Evolutionary conservation across 495 filamentous ascomycete species (phyloP).

Genomic region (Talaromyces wortmannii): DNA sequence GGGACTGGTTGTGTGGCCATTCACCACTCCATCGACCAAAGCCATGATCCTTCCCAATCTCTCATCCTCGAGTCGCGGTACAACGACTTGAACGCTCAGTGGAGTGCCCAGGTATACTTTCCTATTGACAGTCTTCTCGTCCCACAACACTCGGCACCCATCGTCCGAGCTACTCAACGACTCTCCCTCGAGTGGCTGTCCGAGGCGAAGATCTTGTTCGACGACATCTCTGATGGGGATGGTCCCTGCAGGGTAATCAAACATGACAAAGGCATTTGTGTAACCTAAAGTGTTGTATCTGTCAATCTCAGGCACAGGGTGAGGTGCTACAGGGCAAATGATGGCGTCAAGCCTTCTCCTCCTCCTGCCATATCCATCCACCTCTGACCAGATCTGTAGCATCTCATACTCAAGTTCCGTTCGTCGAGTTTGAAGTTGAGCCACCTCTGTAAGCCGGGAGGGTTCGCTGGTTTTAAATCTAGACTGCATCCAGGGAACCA

Average conservation of each 20-base stretch:
- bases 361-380: background rate
- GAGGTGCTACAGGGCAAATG: constrained; percentile 49
- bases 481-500: too few species aligned
- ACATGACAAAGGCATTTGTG: constrained; percentile 51
- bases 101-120: constrained; percentile 48
- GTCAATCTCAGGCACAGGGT: constrained; percentile 57
- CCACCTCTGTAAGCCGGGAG: too few species aligned
- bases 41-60: constrained; percentile 49
- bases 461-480: too few species aligned
- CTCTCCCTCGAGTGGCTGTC: constrained; percentile 31
- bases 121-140: constrained; percentile 35
- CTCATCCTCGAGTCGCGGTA: constrained; percentile 51
- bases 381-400: constrained; percentile 48
- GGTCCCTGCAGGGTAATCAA: constrained; percentile 56
- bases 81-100: constrained; percentile 54
- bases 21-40: constrained; percentile 36
- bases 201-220: constrained; percentile 41
- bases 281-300: constrained; percentile 56
- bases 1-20: background rate
- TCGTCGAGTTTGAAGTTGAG: constrained; percentile 7
- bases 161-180: constrained; percentile 54
- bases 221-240: constrained; percentile 46
- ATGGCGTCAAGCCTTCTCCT: constrained; percentile 44
- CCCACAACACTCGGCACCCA: constrained; percentile 16
- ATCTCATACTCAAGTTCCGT: constrained; percentile 45